Conservation (phyloP, 225 moss, liverwort and hornwort species). For the Pseudisothecium myosuroides region DNA sequence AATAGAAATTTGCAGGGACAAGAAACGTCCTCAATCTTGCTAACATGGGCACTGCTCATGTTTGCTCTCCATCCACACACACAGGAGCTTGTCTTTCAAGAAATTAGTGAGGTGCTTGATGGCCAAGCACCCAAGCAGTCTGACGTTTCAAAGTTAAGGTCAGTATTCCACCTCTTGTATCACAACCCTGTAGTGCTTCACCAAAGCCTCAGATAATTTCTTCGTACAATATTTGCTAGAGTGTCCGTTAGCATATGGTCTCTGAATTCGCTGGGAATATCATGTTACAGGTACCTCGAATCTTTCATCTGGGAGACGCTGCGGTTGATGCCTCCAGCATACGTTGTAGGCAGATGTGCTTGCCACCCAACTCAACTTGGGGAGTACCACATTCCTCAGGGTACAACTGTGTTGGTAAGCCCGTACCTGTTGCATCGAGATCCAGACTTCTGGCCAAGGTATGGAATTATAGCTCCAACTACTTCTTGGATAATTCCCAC, state of each 20-base stretch:
- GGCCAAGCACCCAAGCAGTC: slow-evolving; percentile 24
- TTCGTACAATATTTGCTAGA: background rate
- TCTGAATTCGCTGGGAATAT: background rate
- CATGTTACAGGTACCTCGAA: slow-evolving; percentile 48
- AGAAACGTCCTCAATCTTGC: slow-evolving; percentile 64
- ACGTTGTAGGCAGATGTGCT: slow-evolving; percentile 69
- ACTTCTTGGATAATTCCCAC: background rate
- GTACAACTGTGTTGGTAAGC: slow-evolving; percentile 67
- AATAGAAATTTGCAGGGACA: slow-evolving; percentile 35
- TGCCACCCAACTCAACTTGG: slow-evolving; percentile 36
- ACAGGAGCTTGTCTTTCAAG: slow-evolving; percentile 39
- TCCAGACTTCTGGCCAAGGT: slow-evolving; percentile 67
- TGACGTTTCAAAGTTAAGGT: slow-evolving; percentile 51
- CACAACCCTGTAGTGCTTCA: background rate
- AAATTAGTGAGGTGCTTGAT: slow-evolving; percentile 29
- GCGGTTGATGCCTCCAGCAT: slow-evolving; percentile 64
- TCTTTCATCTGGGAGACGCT: slow-evolving; percentile 69
- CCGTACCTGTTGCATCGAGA: slow-evolving; percentile 69
- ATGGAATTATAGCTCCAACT: background rate
- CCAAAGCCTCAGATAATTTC: background rate
- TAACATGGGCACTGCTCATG: slow-evolving; percentile 74
- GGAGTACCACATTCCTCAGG: slow-evolving; percentile 29
- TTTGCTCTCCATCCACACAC: slow-evolving; percentile 48
- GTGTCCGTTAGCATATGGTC: background rate
- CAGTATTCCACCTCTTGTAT: background rate